phyloP scores from a whole-genome alignment of 225 moss, liverwort and hornwort species.

The Anthoceros angustus region DNA sequence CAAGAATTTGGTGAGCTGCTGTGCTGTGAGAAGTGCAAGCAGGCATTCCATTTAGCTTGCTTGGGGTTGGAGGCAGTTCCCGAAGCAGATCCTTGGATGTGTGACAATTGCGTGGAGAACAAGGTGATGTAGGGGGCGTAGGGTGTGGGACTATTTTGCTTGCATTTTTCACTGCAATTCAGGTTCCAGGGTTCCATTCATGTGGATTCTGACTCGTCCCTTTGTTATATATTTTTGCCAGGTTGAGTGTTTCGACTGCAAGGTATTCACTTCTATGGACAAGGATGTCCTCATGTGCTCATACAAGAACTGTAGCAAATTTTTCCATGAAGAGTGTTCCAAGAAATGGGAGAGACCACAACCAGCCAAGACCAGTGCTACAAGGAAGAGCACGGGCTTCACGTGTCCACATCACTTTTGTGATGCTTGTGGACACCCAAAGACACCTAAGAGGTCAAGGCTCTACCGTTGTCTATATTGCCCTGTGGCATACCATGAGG shows the following conservation, averaged over 20 bases:
- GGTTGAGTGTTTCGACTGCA: conserved; percentile 54
- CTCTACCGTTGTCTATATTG: conserved; percentile 43
- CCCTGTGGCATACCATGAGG: conserved; percentile 41
- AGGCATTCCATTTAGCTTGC: conserved; percentile 53
- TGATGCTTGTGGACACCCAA: conserved; percentile 35
- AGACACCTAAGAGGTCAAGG: conserved; percentile 15
- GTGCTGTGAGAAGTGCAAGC: conserved; percentile 48
- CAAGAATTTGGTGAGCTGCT: conserved; percentile 56
- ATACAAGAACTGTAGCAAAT: conserved; percentile 33
- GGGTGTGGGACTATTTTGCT: too few species aligned
- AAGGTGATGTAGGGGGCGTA: conserved; percentile 17
- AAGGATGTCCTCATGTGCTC: conserved; percentile 27
- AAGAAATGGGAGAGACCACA: conserved; percentile 29
- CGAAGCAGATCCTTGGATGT: conserved; percentile 41
- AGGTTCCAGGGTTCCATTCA: not conserved
- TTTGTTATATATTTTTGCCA: conserved; percentile 9
- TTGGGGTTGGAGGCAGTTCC: conserved; percentile 38
- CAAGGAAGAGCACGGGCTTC: conserved; percentile 15
- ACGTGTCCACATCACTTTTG: conserved; percentile 53
- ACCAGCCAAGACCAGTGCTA: not conserved
- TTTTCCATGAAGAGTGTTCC: conserved; percentile 37
- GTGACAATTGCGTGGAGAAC: conserved; percentile 32
- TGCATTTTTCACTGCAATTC: too few species aligned
- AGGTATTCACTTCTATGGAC: conserved; percentile 36
- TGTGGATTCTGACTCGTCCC: not conserved